Conservation (phyloP, 2,329 filamentous ascomycete species). For the Graphilbum ipis-grandicollis region DNA sequence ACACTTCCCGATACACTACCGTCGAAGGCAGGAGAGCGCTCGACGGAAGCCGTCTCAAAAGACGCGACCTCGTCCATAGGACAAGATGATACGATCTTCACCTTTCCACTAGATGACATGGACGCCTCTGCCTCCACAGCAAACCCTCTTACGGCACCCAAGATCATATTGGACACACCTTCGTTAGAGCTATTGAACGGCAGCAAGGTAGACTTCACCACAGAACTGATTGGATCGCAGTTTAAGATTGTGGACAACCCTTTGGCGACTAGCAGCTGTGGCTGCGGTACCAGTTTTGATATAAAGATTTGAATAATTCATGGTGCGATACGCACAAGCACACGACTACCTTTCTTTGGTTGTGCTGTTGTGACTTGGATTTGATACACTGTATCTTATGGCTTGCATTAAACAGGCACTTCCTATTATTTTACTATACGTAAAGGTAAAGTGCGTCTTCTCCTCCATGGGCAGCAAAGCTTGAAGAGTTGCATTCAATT, state of each 20-base stretch:
- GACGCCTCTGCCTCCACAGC: slow-evolving; percentile 15
- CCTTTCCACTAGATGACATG: slow-evolving; percentile 39
- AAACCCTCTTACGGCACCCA: slow-evolving; percentile 29
- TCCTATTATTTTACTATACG: too few relatives aligned
- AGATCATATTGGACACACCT: slow-evolving; percentile 74
- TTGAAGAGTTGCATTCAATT: too few relatives aligned
- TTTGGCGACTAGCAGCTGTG: slow-evolving; percentile 79
- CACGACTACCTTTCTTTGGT: too few relatives aligned
- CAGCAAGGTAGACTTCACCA: slow-evolving; percentile 91
- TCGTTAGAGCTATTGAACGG: slow-evolving; percentile 80
- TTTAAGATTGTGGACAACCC: slow-evolving; percentile 97
- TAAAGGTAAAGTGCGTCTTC: too few relatives aligned
- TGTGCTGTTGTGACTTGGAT: too few relatives aligned
- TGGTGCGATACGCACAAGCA: too few relatives aligned
- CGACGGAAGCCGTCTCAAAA: too few relatives aligned
- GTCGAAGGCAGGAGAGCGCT: too few relatives aligned
- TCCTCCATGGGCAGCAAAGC: too few relatives aligned
- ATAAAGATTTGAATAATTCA: slow-evolving; percentile 57
- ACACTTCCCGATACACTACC: slow-evolving; percentile 31
- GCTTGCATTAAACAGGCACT: too few relatives aligned
- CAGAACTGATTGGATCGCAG: slow-evolving; percentile 74
- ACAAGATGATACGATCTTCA: slow-evolving; percentile 80
- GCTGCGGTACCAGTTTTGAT: slow-evolving; percentile 95
- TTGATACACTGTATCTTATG: too few relatives aligned
- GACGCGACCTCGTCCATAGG: slow-evolving; percentile 18